phyloP scores from a whole-genome alignment of 2,329 filamentous ascomycete genomes.

The Verticillium zaregamsianum region DNA sequence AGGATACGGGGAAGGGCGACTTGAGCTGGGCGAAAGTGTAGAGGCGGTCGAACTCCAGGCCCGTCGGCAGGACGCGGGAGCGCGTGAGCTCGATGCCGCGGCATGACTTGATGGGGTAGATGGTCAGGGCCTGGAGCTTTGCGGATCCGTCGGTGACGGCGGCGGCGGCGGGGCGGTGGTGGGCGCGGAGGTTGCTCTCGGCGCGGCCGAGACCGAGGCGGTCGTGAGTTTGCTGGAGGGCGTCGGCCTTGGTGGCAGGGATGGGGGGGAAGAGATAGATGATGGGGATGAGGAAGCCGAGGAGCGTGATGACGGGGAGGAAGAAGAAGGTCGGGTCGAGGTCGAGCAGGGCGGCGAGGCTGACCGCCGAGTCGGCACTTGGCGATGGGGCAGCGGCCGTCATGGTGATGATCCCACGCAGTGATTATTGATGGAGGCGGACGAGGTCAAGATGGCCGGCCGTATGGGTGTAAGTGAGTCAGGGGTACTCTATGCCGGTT shows the following conservation, averaged over 20 bases:
- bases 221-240: conserved; percentile 50
- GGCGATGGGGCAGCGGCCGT: not conserved
- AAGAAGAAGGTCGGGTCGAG: conserved; percentile 26
- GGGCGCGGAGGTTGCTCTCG: conserved; percentile 30
- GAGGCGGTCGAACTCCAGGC: conserved; percentile 75
- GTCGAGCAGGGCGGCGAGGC: conserved; percentile 1
- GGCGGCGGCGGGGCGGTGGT: conserved; percentile 10
- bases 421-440: not conserved
- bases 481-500: not conserved
- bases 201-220: conserved; percentile 36
- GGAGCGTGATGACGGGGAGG: conserved; percentile 38
- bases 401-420: not conserved
- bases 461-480: not conserved
- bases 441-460: not conserved
- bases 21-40: conserved; percentile 74
- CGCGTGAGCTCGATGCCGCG: conserved; percentile 67
- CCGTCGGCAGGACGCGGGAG: conserved; percentile 61
- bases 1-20: conserved; percentile 39
- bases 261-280: conserved; percentile 52
- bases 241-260: conserved; percentile 47
- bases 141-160: not conserved
- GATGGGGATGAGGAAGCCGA: conserved; percentile 49
- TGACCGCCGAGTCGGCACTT: not conserved
- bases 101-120: conserved; percentile 84
- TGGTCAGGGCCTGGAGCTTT: conserved; percentile 60